Base-by-base conservation (phyloP, 306 rosid genomes). In the Quillaja saponaria region DNA sequence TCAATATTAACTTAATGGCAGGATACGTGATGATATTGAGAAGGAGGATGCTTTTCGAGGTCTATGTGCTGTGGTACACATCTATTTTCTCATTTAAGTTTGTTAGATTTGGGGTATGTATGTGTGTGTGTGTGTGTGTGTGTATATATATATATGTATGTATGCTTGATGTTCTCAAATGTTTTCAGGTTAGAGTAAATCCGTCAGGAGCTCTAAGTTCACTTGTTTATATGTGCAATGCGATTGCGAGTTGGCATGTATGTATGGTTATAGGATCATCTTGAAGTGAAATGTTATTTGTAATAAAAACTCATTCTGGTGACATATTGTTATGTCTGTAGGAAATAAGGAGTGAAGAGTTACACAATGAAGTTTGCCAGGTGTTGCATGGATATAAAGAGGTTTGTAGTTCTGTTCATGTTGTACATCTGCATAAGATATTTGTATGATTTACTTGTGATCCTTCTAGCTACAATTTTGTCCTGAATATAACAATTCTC, bases 231-330 rank as follows among this genome's bases (percentile, higher is more conserved):
- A 73, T 94, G 84, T 94, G 95, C 82, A 84, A 79, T 80, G 99
- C 99, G 35, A 85, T 94, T 76, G 99, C 97, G 64, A 94, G 99
- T 83, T 94, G 99, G 99, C 89, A 94, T 71, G 99, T 94, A 87
- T 76, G 99, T 66, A 63, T 73, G 21, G 59, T 49, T 15, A 20
- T 35, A 12, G 41, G 18, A 38, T 66, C 68, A 44, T 62, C 40
- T 42, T 8, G 15, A 46, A 59, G 17, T 67, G 49, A 42, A 58
- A 63, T 16, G 49, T 49, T 40, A 61, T 61, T 45, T 75, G 45
- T 51, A n/a, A 40, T 11, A 57, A 64, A 69, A 69, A 34, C 37
- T 59, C 16, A 55, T 70, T 56, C 41, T 63, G 20, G 42, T 75
- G 53, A 58, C 45, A 10, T 68, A 44, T 64, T 57, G 7, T 13